phyloP scores from a whole-genome alignment of 306 rosid genomes.

The Quercus wislizeni region DNA sequence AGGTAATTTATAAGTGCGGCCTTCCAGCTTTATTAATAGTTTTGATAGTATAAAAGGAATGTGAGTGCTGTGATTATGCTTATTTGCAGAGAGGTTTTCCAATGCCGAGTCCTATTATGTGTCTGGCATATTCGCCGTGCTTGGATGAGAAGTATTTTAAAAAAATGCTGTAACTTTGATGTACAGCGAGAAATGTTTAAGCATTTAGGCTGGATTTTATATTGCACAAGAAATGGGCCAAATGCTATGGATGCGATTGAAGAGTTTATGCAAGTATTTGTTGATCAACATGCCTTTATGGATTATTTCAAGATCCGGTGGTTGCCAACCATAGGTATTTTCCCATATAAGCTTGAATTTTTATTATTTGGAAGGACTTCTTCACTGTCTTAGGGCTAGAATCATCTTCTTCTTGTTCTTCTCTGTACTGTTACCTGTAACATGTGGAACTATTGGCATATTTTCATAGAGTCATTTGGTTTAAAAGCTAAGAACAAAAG shows the following conservation, averaged over 20 bases:
- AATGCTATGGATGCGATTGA: conserved; percentile 57
- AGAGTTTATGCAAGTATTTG: conserved; percentile 76
- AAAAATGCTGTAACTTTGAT: conserved; percentile 63
- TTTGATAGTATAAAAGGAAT: conserved; percentile 1
- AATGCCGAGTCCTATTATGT: conserved; percentile 61
- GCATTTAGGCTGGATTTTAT: conserved; percentile 65
- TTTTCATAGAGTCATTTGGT: no score
- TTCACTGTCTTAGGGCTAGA: not conserved
- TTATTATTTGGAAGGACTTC: conserved; percentile 14
- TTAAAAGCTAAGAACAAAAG: no score
- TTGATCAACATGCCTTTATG: conserved; percentile 69
- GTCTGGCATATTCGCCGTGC: conserved; percentile 70
- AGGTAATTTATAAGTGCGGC: conserved; percentile 39
- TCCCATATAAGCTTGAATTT: conserved; percentile 13
- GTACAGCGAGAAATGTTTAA: conserved; percentile 62
- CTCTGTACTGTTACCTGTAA: not conserved
- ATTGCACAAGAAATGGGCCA: conserved; percentile 57
- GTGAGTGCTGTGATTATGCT: conserved; percentile 23
- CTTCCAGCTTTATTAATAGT: conserved; percentile 4
- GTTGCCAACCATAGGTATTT: conserved; percentile 64
- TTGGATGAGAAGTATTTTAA: conserved; percentile 58
- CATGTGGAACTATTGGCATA: no score
- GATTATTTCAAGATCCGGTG: conserved; percentile 66
- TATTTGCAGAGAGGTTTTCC: conserved; percentile 69
- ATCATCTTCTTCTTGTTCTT: conserved; percentile 2